These are phyloP conservation scores for Ilyonectria mors-panacis DNA, from an alignment of 2,329 filamentous ascomycete species.

Conservation along the genomic window DNA sequence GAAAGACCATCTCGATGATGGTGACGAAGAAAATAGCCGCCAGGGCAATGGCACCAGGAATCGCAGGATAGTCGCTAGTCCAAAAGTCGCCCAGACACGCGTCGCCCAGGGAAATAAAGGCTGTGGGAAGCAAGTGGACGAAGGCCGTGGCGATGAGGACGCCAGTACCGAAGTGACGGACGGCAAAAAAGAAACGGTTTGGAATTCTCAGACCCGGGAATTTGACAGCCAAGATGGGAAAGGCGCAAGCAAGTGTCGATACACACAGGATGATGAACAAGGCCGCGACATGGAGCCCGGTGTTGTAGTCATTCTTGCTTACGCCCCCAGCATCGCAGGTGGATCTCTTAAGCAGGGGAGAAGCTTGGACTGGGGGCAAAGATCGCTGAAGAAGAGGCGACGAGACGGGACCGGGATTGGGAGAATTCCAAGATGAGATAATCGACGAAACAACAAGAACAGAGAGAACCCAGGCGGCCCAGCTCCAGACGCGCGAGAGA, in stretches of 20 bases:
- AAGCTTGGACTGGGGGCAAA: slow-evolving; percentile 27
- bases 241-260: slow-evolving; percentile 64
- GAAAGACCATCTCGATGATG: slow-evolving; percentile 81
- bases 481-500: slow-evolving; percentile 55
- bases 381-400: slow-evolving; percentile 22
- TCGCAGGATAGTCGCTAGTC: slow-evolving; percentile 81
- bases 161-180: slow-evolving; percentile 82
- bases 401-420: slow-evolving; percentile 17
- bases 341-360: slow-evolving; percentile 45
- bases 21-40: slow-evolving; percentile 84
- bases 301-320: slow-evolving; percentile 64
- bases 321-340: slow-evolving; percentile 51
- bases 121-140: slow-evolving; percentile 79
- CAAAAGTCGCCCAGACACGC: slow-evolving; percentile 82
- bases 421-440: slow-evolving; percentile 44
- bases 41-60: slow-evolving; percentile 87
- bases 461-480: slow-evolving; percentile 60
- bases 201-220: slow-evolving; percentile 70
- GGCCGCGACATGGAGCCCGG: slow-evolving; percentile 70
- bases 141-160: slow-evolving; percentile 84
- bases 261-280: slow-evolving; percentile 65
- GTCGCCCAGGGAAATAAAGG: slow-evolving; percentile 74
- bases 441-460: slow-evolving; percentile 56
- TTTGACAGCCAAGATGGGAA: slow-evolving; percentile 68
- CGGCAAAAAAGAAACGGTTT: slow-evolving; percentile 67